Evolutionary conservation across 2,329 filamentous ascomycete genomes (phyloP).

Genomic region (Dactylellina sp.): DNA sequence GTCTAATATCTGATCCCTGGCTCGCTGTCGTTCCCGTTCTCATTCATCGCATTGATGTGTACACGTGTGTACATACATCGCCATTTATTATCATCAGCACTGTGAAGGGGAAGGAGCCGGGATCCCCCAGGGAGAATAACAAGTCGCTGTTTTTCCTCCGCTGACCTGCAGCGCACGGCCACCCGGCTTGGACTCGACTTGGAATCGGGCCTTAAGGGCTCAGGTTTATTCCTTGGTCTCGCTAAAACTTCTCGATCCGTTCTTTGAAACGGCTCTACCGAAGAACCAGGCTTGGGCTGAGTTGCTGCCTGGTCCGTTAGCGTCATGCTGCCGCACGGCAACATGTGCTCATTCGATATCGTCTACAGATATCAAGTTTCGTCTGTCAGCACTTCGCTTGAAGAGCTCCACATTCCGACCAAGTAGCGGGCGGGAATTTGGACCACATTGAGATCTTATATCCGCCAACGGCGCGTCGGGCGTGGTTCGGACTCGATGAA

Average conservation of each 20-base stretch:
- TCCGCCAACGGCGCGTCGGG: too few species aligned
- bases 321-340: conserved; percentile 12
- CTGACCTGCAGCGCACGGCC: background rate
- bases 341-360: background rate
- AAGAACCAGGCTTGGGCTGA: background rate
- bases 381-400: background rate
- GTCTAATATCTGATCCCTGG: too few species aligned
- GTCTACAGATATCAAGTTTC: background rate
- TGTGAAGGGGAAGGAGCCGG: too few species aligned
- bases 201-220: too few species aligned
- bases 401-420: background rate
- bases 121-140: too few species aligned
- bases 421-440: background rate
- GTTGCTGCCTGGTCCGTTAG: conserved; percentile 20
- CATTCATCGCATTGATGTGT: too few species aligned
- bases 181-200: conserved; percentile 13
- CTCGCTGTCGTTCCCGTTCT: too few species aligned
- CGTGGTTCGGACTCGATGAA: too few species aligned
- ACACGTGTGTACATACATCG: too few species aligned
- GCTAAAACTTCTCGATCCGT: conserved; percentile 15
- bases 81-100: too few species aligned
- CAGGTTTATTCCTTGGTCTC: background rate
- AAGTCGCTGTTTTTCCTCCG: background rate
- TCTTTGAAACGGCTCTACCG: conserved; percentile 17
- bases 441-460: background rate